Evolutionary conservation across 805 yeast genomes (phyloP).

Genomic region (Metschnikowia orientalis): DNA sequence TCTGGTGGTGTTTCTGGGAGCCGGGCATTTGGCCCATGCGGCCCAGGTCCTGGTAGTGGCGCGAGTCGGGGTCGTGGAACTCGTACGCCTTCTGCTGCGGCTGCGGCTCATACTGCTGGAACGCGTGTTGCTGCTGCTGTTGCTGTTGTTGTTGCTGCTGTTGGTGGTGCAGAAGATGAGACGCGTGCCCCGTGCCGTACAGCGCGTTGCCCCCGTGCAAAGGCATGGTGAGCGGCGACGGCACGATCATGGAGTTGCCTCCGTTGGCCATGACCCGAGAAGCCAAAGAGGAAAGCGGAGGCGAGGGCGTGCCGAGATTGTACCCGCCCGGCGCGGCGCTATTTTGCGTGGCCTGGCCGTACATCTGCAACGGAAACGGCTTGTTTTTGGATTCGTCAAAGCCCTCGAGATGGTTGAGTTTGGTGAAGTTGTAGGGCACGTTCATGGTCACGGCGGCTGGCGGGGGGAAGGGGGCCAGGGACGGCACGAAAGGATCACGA

Average conservation of each 20-base stretch:
- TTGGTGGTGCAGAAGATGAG: conserved; percentile 3
- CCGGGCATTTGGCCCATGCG: conserved; percentile 2
- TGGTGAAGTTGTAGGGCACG: conserved; percentile 9
- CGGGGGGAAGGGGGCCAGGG: no score
- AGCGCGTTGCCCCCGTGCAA: conserved; percentile 3
- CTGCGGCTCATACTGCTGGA: conserved; percentile 5
- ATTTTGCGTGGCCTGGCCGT: conserved; percentile 4
- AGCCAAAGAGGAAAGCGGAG: conserved; percentile 8
- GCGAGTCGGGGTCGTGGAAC: conserved; percentile 5
- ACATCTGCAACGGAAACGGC: conserved; percentile 11
- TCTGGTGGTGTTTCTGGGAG: conserved; percentile 1
- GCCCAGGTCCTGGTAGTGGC: conserved; percentile 7
- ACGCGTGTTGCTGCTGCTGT: conserved; percentile 1
- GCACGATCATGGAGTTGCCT: conserved; percentile 5
- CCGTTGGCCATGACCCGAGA: conserved; percentile 10
- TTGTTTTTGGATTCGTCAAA: conserved; percentile 6
- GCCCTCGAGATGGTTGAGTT: conserved; percentile 4
- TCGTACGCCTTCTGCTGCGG: conserved; percentile 4
- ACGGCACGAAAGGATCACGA: no score
- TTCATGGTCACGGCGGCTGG: no score
- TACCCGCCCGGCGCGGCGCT: conserved; percentile 6
- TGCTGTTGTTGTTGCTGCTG: conserved; percentile 9
- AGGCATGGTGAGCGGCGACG: conserved; percentile 11
- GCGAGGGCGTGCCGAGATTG: conserved; percentile 11
- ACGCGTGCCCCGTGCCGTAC: conserved; percentile 3